Evolutionary conservation across 163 green algal species (phyloP).

Genomic region (Dunaliella salina): DNA sequence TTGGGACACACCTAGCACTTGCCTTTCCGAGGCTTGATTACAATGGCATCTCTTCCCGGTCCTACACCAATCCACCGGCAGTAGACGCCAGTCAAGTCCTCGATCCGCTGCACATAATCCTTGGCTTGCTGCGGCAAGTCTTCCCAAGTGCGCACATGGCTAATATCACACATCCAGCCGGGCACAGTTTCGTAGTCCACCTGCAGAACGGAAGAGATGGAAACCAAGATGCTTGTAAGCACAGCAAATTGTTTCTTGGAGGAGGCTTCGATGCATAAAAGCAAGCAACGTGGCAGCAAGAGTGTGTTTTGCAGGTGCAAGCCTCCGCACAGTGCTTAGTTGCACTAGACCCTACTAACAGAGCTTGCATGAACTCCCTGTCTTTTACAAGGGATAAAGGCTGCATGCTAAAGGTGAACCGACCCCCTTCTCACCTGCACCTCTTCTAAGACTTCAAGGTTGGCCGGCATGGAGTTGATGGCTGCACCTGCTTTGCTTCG

Average conservation of each 20-base stretch:
- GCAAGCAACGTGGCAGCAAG: background rate
- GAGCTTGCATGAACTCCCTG: too few relatives aligned
- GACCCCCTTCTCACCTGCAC: slow-evolving; percentile 30
- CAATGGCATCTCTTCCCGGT: slow-evolving; percentile 89
- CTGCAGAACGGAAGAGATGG: slow-evolving; percentile 25
- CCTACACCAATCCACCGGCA: slow-evolving; percentile 96
- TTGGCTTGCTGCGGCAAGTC: slow-evolving; percentile 73
- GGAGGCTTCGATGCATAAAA: too few relatives aligned
- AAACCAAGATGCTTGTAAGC: background rate
- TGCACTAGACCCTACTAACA: too few relatives aligned
- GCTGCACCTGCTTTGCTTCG: slow-evolving; percentile 35
- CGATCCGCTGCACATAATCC: slow-evolving; percentile 71
- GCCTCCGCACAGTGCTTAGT: too few relatives aligned
- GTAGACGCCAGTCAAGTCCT: slow-evolving; percentile 78
- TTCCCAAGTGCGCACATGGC: slow-evolving; percentile 63
- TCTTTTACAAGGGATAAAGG: too few relatives aligned
- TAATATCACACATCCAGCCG: slow-evolving; percentile 94
- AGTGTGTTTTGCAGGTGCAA: background rate
- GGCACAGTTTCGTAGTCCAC: slow-evolving; percentile 94
- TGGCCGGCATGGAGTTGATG: slow-evolving; percentile 64
- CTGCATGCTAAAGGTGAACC: background rate
- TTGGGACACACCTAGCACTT: slow-evolving; percentile 7
- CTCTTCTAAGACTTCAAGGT: slow-evolving; percentile 65
- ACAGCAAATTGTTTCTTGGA: too few relatives aligned
- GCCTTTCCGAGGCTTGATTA: slow-evolving; percentile 70